phyloP scores from a whole-genome alignment of 805 yeast species.

The Metschnikowia kunwiensis region DNA sequence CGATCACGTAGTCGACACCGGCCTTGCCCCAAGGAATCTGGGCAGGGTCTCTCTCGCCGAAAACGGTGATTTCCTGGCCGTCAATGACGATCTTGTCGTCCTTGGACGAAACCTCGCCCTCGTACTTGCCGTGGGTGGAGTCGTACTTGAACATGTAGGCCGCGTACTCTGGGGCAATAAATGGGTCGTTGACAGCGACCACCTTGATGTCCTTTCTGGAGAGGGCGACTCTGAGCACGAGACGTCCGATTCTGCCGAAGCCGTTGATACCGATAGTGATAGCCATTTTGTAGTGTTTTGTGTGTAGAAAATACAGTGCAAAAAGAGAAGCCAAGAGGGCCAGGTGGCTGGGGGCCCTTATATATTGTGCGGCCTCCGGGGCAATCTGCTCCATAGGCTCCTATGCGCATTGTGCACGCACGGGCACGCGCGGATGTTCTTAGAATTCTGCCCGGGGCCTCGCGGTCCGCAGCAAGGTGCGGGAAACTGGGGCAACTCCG shows the following conservation, averaged over 20 bases:
- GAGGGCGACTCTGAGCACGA: constrained; percentile 80
- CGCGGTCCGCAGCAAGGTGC: constrained; percentile 6
- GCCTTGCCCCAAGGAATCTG: constrained; percentile 82
- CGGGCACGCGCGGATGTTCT: constrained; percentile 9
- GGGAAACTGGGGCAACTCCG: neutral
- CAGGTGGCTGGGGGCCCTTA: too few species aligned
- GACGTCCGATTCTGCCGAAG: constrained; percentile 92
- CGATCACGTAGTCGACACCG: constrained; percentile 84
- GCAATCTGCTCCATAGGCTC: constrained; percentile 19
- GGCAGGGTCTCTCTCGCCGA: constrained; percentile 83
- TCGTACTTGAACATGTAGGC: constrained; percentile 95
- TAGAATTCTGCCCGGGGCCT: constrained; percentile 12
- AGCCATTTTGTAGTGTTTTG: constrained; percentile 38
- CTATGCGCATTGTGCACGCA: constrained; percentile 4
- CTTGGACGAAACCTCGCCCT: constrained; percentile 65
- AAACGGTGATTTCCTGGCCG: constrained; percentile 63
- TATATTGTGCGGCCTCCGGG: constrained; percentile 17
- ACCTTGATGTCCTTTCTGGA: constrained; percentile 71
- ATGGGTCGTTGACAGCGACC: constrained; percentile 89
- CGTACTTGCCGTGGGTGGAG: constrained; percentile 85
- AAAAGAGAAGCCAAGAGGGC: too few species aligned
- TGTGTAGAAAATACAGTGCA: too few species aligned
- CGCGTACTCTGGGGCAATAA: constrained; percentile 85
- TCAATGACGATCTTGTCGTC: constrained; percentile 63
- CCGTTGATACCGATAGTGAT: constrained; percentile 87